These are phyloP conservation scores for Tolypocladium tropicale DNA, from an alignment of 2,329 filamentous ascomycete species.

Conservation along the genomic window DNA sequence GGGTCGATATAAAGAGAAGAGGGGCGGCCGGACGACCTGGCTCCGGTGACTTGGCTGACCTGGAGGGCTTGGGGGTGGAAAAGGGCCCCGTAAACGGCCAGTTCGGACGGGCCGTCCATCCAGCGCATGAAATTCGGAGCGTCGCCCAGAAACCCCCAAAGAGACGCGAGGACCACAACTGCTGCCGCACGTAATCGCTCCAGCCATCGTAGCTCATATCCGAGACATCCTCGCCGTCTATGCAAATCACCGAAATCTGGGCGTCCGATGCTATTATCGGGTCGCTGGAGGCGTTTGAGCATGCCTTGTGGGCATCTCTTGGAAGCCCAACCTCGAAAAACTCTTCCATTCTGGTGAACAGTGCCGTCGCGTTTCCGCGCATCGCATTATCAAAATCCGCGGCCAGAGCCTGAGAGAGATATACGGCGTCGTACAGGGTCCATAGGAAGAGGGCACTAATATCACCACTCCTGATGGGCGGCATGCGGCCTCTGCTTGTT, in stretches of 20 bases:
- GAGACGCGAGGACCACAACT: not conserved
- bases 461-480: not conserved
- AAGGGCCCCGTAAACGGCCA: not conserved
- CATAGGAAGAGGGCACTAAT: not conserved
- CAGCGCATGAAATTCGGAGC: not conserved
- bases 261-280: not conserved
- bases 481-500: not conserved
- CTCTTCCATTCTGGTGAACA: not conserved
- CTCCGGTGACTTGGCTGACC: not conserved
- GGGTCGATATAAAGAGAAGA: not conserved
- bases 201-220: not conserved
- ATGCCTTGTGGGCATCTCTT: not conserved
- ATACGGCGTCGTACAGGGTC: not conserved
- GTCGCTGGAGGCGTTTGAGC: not conserved
- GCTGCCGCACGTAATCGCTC: not conserved
- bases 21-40: not conserved
- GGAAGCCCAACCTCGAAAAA: not conserved
- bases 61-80: not conserved
- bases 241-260: not conserved
- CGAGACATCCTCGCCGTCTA: not conserved
- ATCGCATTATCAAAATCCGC: not conserved
- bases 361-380: not conserved
- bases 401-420: not conserved
- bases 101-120: not conserved
- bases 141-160: not conserved